Evolutionary conservation across 192 early-diverging fungal genomes (phyloP), one percentile per base, ranked within the genome.

Genomic region (Backusella sp.): DNA sequence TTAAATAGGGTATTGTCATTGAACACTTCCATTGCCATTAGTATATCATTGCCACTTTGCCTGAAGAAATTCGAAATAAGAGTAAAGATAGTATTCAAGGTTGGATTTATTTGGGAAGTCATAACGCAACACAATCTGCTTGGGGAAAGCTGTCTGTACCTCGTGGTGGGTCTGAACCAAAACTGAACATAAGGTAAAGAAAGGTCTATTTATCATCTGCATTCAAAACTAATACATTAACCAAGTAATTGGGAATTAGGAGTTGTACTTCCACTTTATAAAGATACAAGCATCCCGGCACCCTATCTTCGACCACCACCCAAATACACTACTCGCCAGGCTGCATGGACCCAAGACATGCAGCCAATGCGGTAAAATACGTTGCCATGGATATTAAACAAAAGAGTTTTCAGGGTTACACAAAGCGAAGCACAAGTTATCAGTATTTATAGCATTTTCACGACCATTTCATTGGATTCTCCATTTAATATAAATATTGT

Each of bases 231-330:
- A 12, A n/a, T 32, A 41, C 46, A 41, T 66, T 9, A 41, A 21
- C n/a, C 7, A 34, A 81, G 75, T 66, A 83, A 83, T 70, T 83
- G 82, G 82, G 82, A 83, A 68, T 44, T 83, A 12, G 82, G 82
- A 7, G 82, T 83, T 7, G 78, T 83, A 19, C 21, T 80, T 4
- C 82, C 82, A 7, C 49, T 80, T 8, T n/a, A 30, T 32, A 70
- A 74, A 14, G 23, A 73, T 11, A 69, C 56, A n/a, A 73, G 70
- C 19, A 72, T 76, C 12, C 76, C 76, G 28, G 68, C 76, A 15
- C 80, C 80, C 32, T 81, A 68, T 59, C 17, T 74, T 21, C 53
- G 80, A 11, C 80, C 80, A 7, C 68, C 76, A 26, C 76, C 76
- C 30, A 42, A 35, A n/a, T 81, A 81, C n/a, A 67, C 30, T 34